Conservation (phyloP, 208 protist genomes). For the Leishmania turanica region DNA sequence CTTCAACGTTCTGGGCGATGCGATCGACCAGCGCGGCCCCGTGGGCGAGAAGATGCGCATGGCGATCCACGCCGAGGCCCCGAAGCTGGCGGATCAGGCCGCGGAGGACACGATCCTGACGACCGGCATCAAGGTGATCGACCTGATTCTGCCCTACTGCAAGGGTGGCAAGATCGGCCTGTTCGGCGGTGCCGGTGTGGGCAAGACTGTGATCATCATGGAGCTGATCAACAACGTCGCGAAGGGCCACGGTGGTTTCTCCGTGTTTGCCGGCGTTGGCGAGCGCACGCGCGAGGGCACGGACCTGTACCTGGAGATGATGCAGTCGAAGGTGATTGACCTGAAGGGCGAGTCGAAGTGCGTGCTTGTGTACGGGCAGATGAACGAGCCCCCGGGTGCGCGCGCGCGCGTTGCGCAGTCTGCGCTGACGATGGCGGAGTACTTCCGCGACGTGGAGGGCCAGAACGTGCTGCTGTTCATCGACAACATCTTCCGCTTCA, state of each 20-base stretch:
- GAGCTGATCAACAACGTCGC: conserved; percentile 99
- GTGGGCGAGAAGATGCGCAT: conserved; percentile 88
- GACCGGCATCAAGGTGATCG: conserved; percentile 99
- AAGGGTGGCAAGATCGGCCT: conserved; percentile 99
- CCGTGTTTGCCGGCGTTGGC: conserved; percentile 98
- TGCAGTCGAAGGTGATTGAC: conserved; percentile 95
- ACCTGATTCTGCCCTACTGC: conserved; percentile 98
- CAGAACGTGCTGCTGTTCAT: conserved; percentile 99
- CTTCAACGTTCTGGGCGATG: conserved; percentile 99
- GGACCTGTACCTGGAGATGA: conserved; percentile 99
- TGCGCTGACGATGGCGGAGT: conserved; percentile 98
- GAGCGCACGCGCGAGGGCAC: conserved; percentile 98
- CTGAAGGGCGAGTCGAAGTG: conserved; percentile 96
- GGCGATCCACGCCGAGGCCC: conserved; percentile 96
- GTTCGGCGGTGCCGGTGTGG: conserved; percentile 98
- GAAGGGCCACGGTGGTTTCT: conserved; percentile 98
- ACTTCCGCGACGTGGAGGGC: conserved; percentile 98
- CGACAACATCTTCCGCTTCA: conserved; percentile 99
- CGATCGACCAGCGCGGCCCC: conserved; percentile 97
- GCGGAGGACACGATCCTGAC: conserved; percentile 95
- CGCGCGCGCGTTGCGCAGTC: conserved; percentile 98
- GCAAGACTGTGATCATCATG: conserved; percentile 99
- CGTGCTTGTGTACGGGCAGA: conserved; percentile 99
- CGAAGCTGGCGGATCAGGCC: conserved; percentile 94
- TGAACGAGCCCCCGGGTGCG: conserved; percentile 99